phyloP scores from a whole-genome alignment of 202 grass and related monocot species.

The Zoysia matrella region DNA sequence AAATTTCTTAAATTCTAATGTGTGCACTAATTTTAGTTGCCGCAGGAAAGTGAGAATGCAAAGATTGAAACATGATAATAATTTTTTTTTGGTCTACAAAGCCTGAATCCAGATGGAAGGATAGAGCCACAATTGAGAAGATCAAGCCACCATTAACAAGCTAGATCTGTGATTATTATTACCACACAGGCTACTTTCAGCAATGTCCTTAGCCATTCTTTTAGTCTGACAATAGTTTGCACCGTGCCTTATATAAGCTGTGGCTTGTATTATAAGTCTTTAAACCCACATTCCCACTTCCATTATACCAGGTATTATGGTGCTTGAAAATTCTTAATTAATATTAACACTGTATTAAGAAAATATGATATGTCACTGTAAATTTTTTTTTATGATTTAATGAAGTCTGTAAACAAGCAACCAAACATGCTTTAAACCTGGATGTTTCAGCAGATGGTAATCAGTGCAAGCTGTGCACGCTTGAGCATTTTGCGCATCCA shows the following conservation, averaged over 20 bases:
- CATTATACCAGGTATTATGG: too few relatives aligned
- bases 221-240: neutral
- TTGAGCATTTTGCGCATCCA: neutral
- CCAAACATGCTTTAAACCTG: too few relatives aligned
- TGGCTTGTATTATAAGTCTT: too few relatives aligned
- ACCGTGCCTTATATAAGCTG: too few relatives aligned
- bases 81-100: neutral
- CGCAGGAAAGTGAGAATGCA: neutral
- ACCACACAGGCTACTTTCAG: neutral
- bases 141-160: neutral
- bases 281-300: too few relatives aligned
- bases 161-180: neutral
- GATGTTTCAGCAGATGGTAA: too few relatives aligned
- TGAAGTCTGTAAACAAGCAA: too few relatives aligned
- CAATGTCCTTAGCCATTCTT: neutral
- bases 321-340: too few relatives aligned
- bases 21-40: neutral
- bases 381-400: too few relatives aligned
- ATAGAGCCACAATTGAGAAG: neutral
- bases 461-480: too few relatives aligned
- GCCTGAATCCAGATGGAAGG: neutral
- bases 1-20: neutral
- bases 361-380: too few relatives aligned
- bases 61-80: neutral
- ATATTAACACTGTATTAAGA: too few relatives aligned